Evolutionary conservation across 139 green algal genomes (phyloP), one percentile per base, ranked within the genome.

Genomic region (Protoeuglena noctilucae): DNA sequence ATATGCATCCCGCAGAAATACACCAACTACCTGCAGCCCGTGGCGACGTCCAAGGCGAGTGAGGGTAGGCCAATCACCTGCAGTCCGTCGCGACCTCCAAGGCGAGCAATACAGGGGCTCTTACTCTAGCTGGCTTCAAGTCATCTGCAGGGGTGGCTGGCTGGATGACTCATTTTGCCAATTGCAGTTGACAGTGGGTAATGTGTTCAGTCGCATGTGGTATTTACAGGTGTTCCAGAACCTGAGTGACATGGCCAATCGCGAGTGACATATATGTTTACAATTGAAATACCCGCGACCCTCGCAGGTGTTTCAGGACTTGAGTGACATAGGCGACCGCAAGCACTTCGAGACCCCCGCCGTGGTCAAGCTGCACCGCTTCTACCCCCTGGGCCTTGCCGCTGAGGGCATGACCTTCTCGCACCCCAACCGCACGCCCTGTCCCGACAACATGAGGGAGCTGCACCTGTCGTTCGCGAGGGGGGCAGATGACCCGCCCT

Each of bases 341-440:
- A 75, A 93, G 59, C 82, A 93, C 58, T 79, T 89, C 45, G 91
- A 98, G 69, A 96, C 89, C 24, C 71, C 88, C 1, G 95, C 93
- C 58, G 90, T 98, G 19, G 87, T 94, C 9, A 93, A 94, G 60
- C 57, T 95, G 16, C 79, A 94, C 67, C 69, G 64, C 65, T 75
- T 53, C 47, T 53, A 14, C 47, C 9, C 24, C 24, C 9, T 53
- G 9, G 47, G 12, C 24, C 14, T 14, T 9, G 9, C 60, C 23
- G 40, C 27, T 6, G 21, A 26, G 25, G 17, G 29, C 45, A 50
- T 61, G 43, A 40, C 50, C 1, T 19, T 57, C 14, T 16, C 16
- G 9, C 40, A 60, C 40, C 29, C 27, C 60, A 19, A 9, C 23
- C 21, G 6, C 48, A 9, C 24, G 14, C 14, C 14, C 39, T 46